Conservation (phyloP, 164 flowering plant species). For the Kalanchoe fedtschenkoi region DNA sequence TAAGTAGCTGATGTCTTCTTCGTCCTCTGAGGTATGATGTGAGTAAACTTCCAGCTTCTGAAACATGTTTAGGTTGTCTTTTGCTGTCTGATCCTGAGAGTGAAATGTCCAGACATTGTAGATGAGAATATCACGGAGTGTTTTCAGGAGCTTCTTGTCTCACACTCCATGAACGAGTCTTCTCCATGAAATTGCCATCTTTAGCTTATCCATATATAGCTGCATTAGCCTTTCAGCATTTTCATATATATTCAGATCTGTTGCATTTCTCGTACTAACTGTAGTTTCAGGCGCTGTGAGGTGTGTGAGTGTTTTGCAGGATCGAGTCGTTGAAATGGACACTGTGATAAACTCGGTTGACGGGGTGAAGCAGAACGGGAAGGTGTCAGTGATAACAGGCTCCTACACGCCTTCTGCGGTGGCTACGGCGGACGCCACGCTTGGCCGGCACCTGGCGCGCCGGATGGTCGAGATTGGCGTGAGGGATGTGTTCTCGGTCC, state of each 20-base stretch:
- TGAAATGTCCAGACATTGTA: background rate
- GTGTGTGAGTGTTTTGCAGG: background rate
- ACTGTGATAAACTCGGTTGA: background rate
- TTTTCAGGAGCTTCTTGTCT: background rate
- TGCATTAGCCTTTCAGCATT: background rate
- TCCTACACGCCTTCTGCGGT: background rate
- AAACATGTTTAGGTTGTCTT: too few species aligned
- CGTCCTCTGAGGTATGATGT: too few species aligned
- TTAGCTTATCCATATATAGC: background rate
- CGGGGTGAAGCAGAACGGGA: background rate
- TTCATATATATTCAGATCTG: background rate
- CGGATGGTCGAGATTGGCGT: conserved; percentile 29
- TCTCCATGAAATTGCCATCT: background rate
- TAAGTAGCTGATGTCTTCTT: too few species aligned
- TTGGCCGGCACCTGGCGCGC: conserved; percentile 25
- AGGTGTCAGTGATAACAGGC: conserved; percentile 8
- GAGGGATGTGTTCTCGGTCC: conserved; percentile 28
- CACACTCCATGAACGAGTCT: conserved; percentile 6
- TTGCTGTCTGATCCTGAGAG: too few species aligned
- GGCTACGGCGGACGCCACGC: conserved; percentile 13
- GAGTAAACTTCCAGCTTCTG: too few species aligned
- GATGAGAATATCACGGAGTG: background rate
- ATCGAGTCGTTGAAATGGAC: background rate
- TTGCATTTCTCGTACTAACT: background rate
- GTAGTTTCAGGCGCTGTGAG: background rate